Evolutionary conservation across 192 early-diverging fungal genomes (phyloP), one percentile per base, ranked within the genome.

Genomic region (Entomortierella chlamydospora): DNA sequence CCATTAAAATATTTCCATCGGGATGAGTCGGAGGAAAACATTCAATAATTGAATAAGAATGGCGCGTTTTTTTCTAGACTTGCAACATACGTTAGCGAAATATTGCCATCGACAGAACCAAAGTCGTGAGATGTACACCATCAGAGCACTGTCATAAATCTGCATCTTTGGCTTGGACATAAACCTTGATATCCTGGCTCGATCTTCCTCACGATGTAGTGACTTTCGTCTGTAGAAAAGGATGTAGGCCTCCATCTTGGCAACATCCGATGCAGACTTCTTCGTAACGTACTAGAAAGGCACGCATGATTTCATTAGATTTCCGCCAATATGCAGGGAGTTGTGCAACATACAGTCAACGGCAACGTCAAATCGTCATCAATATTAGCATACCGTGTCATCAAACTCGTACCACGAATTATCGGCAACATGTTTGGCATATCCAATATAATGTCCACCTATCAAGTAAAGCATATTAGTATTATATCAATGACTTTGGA

Each of bases 391-490:
- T 83, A 83, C 82, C 39, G 82, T 83, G 31, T 83, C 82, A 62
- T 83, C 82, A 73, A 70, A 83, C 61, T 83, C 82, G 56, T 83
- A 83, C 82, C 82, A 83, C 15, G 51, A 67, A 0, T 37, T 50
- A 59, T 83, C 82, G 33, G 65, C 20, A 5, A 67, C 56, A 47
- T 83, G 77, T 26, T 81, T 83, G 30, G 71, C 62, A 26, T 83
- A 83, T 5, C 71, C 77, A 68, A 83, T 71, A 49, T 83, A 83
- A 67, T 83, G 82, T 0, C 82, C 82, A 33, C 71, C 82, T 83
- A 73, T 18, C 1, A 39, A 26, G 23, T 6, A 15, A 25, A 10
- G 13, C n/a, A n/a, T n/a, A n/a, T n/a, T n/a, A n/a, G n/a, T n/a
- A n/a, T n/a, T n/a, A n/a, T n/a, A n/a, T n/a, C n/a, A n/a, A n/a